These are phyloP conservation scores for Thielaviopsis populi DNA, from an alignment of 2,329 filamentous ascomycete genomes.

Conservation along the genomic window DNA sequence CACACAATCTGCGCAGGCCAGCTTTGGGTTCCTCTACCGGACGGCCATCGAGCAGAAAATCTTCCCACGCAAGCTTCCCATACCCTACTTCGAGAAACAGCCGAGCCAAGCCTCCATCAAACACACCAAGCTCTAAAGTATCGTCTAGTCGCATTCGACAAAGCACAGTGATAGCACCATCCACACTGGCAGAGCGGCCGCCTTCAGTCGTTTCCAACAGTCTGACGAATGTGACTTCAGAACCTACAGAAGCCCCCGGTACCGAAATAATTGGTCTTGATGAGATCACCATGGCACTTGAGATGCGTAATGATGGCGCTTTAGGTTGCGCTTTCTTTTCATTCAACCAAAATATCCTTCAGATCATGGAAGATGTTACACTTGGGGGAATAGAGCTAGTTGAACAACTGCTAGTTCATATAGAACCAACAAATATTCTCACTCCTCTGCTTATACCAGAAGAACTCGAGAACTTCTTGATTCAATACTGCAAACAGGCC, in stretches of 20 bases:
- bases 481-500: constrained; percentile 9
- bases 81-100: background rate
- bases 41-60: background rate
- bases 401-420: constrained; percentile 43
- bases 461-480: constrained; percentile 21
- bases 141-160: background rate
- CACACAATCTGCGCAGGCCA: background rate
- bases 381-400: constrained; percentile 53
- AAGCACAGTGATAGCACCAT: background rate
- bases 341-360: constrained; percentile 52
- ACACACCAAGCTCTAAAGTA: background rate
- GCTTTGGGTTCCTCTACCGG: background rate
- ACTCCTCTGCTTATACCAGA: constrained; percentile 34
- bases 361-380: constrained; percentile 61
- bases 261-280: background rate
- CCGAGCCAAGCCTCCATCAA: background rate
- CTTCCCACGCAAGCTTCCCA: background rate
- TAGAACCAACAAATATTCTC: constrained; percentile 41
- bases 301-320: constrained; percentile 52
- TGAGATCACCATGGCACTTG: constrained; percentile 44
- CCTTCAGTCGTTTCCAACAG: background rate
- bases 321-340: constrained; percentile 79
- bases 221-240: background rate
- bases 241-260: background rate
- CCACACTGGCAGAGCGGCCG: background rate